Evolutionary conservation across 257 asterid genomes (phyloP), one percentile per base, ranked within the genome.

Genomic region (Buddleja alternifolia): DNA sequence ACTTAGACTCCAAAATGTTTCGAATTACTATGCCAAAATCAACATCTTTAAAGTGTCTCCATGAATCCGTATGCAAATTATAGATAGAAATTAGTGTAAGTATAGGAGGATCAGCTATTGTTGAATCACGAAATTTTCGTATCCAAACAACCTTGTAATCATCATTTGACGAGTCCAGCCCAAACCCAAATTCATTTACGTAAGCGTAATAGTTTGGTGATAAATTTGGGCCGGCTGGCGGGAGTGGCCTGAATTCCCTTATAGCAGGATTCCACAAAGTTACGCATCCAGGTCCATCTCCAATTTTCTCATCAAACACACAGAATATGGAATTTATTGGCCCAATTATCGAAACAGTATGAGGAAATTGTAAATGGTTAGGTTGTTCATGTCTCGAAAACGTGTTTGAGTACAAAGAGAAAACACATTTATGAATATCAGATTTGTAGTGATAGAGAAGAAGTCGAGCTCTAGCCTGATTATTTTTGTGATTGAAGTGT

Each of bases 111-210:
- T 15, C 11, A 6, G 7, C 29, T 17, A 1, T 3, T 54, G 5
- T 32, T 12, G 14, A 23, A 6, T 32, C 44, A 20, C 23, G 11
- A 57, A 32, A 57, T 1, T 14, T 56, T 4, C 21, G 24, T 2
- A 56, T 56, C 42, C 62, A 56, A 25, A 56, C 41, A n/a, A 32
- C 62, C 62, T 56, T 56, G 41, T 29, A 34, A 34, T 32, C 40
- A 32, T 32, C 11, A 4, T 10, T 57, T 8, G 45, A 32, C 1
- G 25, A 14, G 32, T 50, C 29, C 7, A 17, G 4, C 14, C 56
- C 56, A 3, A 50, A 8, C n/a, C 56, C 56, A 17, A 19, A 50
- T 17, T 16, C 56, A 50, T 50, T 19, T 4, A 20, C 14, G 0
- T 4, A 50, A 19, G 56, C 29, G 12, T 2, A 50, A 3, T 10